Evolutionary conservation across 495 filamentous ascomycete genomes (phyloP).

Genomic region (Neohortaea acidophila): DNA sequence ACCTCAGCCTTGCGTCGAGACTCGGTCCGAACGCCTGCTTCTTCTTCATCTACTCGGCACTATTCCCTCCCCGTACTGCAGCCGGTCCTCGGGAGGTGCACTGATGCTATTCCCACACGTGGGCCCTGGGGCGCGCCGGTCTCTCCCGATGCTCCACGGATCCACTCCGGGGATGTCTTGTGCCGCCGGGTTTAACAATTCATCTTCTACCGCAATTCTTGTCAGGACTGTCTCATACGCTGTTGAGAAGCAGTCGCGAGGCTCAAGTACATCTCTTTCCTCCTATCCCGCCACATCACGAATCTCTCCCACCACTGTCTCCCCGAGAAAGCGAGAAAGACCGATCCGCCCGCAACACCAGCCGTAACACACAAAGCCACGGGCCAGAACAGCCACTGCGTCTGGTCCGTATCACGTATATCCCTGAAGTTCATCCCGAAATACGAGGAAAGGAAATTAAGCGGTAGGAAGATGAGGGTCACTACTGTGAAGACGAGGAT

Average conservation of each 20-base stretch:
- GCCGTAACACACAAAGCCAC: constrained; percentile 23
- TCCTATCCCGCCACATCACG: constrained; percentile 18
- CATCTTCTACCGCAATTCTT: too few species aligned
- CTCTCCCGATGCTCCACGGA: too few species aligned
- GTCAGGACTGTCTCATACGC: background rate
- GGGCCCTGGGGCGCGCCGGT: too few species aligned
- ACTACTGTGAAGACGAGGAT: constrained; percentile 31
- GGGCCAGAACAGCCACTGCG: constrained; percentile 28
- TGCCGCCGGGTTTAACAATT: too few species aligned
- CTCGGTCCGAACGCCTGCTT: too few species aligned
- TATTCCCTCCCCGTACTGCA: too few species aligned
- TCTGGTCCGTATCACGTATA: constrained; percentile 26
- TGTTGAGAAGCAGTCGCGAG: background rate
- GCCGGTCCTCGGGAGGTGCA: too few species aligned
- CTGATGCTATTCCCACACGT: too few species aligned
- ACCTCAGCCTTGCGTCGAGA: too few species aligned
- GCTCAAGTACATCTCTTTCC: constrained; percentile 3
- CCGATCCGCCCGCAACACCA: constrained; percentile 21
- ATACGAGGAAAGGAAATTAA: constrained; percentile 28
- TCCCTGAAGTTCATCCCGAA: constrained; percentile 32
- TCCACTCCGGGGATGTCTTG: too few species aligned
- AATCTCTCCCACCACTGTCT: constrained; percentile 20
- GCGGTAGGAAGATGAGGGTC: constrained; percentile 29
- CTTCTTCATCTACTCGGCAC: too few species aligned
- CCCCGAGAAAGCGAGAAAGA: constrained; percentile 28